phyloP scores from a whole-genome alignment of 148 eudicot species.

The Selenicereus undatus region DNA sequence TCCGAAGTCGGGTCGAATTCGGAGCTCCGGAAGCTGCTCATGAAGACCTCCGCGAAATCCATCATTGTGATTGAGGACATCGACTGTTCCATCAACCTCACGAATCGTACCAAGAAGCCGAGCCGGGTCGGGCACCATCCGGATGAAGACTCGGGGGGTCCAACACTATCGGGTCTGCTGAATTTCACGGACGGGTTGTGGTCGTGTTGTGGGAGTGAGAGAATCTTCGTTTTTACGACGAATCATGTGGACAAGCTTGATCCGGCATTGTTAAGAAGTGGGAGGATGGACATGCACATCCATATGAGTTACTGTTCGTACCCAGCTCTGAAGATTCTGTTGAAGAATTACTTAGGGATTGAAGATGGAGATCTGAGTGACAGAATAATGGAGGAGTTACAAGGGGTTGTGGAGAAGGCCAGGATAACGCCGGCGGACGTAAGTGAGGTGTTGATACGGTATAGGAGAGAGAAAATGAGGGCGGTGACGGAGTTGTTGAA shows the following conservation, averaged over 20 bases:
- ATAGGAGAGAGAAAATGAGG: conserved; percentile 45
- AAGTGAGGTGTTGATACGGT: conserved; percentile 79
- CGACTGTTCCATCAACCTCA: conserved; percentile 72
- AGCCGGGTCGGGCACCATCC: not conserved
- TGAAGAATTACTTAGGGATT: conserved; percentile 63
- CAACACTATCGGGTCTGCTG: conserved; percentile 66
- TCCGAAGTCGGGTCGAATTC: conserved; percentile 82
- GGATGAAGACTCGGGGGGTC: conserved; percentile 21
- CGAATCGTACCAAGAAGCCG: conserved; percentile 21
- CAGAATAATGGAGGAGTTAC: conserved; percentile 28
- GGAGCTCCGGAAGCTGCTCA: conserved; percentile 68
- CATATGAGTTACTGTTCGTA: conserved; percentile 65
- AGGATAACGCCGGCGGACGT: conserved; percentile 88
- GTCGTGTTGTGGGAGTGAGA: conserved; percentile 98
- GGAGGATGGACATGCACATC: conserved; percentile 96
- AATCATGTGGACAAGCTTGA: conserved; percentile 84
- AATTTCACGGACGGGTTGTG: conserved; percentile 92
- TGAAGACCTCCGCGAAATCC: conserved; percentile 90
- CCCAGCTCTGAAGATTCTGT: conserved; percentile 50
- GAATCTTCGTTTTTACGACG: conserved; percentile 87
- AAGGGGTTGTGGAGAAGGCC: conserved; percentile 45
- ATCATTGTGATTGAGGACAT: conserved; percentile 93
- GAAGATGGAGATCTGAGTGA: conserved; percentile 35
- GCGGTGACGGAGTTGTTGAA: conserved; percentile 55
- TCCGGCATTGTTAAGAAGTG: conserved; percentile 83